Evolutionary conservation across 163 green algal species (phyloP), one percentile per base, ranked within the genome.

Genomic region (Smithsoniella earleae): DNA sequence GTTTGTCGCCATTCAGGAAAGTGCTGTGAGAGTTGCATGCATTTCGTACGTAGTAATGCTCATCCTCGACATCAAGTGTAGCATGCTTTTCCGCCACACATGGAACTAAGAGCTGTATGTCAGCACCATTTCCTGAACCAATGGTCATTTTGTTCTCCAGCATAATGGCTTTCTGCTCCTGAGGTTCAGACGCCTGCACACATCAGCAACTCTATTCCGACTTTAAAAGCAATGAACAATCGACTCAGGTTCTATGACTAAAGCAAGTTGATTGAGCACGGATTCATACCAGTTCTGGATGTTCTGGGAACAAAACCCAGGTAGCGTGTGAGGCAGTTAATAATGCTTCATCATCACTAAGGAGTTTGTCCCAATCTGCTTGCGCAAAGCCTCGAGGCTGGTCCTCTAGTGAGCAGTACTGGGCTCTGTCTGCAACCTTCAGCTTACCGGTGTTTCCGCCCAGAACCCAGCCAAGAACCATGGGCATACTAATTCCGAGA

Each of bases 401-500:
- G 81, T 94, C 88, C 2, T 75, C 73, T 3, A 90, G n/a, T 52
- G 79, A 78, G 84, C 89, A 95, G 55, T 78, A 74, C 18, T 72
- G 65, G 8, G 73, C 25, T 10, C 79, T 69, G 31, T 86, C 78
- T 28, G 66, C 64, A 2, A 36, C 13, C 5, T 66, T 58, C 28
- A 95, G 76, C 18, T 80, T 73, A 10, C 62, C 36, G 3, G 79
- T 80, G 81, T 95, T 95, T 16, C 91, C 91, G 44, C 89, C 88
- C 73, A 96, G 81, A 28, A 97, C 86, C 85, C 90, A 97, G 33
- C 82, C 80, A 74, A 98, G 84, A 76, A 98, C 88, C 3, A 36
- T 36, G 8, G 94, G 91, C 89, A 98, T 97, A 13, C 86, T 89
- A 2, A 83, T 46, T 74, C 90, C 91, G 81, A 98, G 90, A n/a